Conservation (phyloP, 345 rosid species). For the Brassica juncea region DNA sequence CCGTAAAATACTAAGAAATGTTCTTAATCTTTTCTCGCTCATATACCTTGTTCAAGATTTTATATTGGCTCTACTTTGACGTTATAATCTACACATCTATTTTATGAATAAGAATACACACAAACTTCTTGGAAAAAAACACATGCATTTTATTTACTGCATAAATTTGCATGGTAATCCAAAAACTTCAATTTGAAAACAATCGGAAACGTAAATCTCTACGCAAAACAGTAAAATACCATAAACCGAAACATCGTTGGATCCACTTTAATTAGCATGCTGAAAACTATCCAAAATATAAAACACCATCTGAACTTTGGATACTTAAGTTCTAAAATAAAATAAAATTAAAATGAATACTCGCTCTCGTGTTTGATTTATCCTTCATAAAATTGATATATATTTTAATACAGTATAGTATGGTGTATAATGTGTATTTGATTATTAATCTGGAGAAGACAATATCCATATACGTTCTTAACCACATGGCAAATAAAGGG, state of each 20-base stretch:
- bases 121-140: neutral
- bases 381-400: too few species aligned
- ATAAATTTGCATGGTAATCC: neutral
- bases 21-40: neutral
- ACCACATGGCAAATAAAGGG: conserved; percentile 10
- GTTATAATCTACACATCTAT: neutral
- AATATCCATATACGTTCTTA: neutral
- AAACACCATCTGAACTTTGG: neutral
- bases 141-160: neutral
- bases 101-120: neutral
- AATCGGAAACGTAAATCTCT: neutral
- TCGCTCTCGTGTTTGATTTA: too few species aligned
- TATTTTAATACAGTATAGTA: too few species aligned
- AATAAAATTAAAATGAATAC: too few species aligned
- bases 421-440: too few species aligned
- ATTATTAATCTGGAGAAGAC: too few species aligned
- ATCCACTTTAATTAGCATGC: neutral
- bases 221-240: neutral
- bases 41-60: neutral
- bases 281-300: neutral
- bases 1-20: neutral
- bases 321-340: too few species aligned
- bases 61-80: too few species aligned
- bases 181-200: neutral
- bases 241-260: neutral